Base-by-base conservation (phyloP, 768 basidiomycete genomes). In the Tylopilus plumbeoviolaceoides region DNA sequence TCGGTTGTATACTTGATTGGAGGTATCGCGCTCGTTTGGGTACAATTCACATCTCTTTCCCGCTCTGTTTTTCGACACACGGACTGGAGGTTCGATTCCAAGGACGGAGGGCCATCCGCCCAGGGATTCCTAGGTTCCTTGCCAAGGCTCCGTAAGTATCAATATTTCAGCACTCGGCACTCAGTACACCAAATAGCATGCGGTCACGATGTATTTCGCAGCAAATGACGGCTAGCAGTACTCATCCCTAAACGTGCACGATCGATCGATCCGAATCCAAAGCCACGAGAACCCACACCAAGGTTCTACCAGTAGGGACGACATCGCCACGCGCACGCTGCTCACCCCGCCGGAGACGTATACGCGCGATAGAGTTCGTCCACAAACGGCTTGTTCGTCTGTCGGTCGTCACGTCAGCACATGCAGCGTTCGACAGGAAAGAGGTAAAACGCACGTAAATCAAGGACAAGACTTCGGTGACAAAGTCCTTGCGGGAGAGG, bases 361-460 rank as follows among this genome's bases (percentile, higher is more conserved):
- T 85, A 87, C 41, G 80, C 78, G 53, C 71, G 74, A 72, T 76
- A 84, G 43, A 86, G 73, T 36, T 71, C 68, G 57, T 89, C 84
- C 53, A 84, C 84, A 59, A 88, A 89, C 15, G 73, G 68, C 58
- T 79, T 75, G 71, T 88, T 82, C 49, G 78, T 85, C 86, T 88
- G 59, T 25, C 36, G 23, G 25, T 44, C 30, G 15, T 31, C 18
- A 41, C 20, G 30, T 42, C 51, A 36, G 42, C 17, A 31, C 38
- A 33, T 7, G 17, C 33, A 17, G 9, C 50, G 28, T 15, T 2
- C 6, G 8, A 55, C 17, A 14, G 28, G 15, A 23, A 5, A 31
- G 7, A 5, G 1, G 18, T 23, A 23, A 23, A 36, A 73, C 82
- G 57, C 48, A 85, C 84, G 64, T 84, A 81, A 57, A 86, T 78